Base-by-base conservation (phyloP, 352 stramenopile species). In the Phytophthora citrophthora region DNA sequence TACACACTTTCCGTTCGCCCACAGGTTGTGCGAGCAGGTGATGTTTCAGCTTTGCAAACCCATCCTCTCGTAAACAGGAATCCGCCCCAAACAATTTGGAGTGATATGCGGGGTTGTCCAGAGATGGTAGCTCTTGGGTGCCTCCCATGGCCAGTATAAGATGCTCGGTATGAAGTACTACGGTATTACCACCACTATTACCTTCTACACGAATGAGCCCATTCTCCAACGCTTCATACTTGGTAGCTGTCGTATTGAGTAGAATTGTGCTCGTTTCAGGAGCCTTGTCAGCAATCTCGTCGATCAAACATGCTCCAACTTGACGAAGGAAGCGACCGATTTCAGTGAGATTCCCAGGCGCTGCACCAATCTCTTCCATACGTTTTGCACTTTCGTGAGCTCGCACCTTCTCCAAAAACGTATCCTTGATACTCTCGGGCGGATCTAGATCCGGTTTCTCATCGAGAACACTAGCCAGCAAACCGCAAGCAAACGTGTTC, bases 401-500 rank as follows among this genome's bases (percentile, higher is more conserved):
- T 40, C 70, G 70, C 3, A 68, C 68, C 49, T 66, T 63, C 71
- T 95, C 85, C 5, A 96, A 50, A 34, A 91, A 91, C 5, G 88
- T 96, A 54, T 74, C 71, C 20, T 88, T 86, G 45, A 89, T 86
- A 27, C 61, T 87, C 57, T 95, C 89, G 2, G 81, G 81, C 5
- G 86, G 88, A 13, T 94, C 81, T 4, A 91, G 61, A 15, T 95
- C 83, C 3, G 70, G 76, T 41, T 90, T 93, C 47, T 94, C 84
- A 27, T 94, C 80, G n/a, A 95, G 57, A 6, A 94, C 72, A 57
- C 88, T 91, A 7, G 74, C 81, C 1, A 92, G 47, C 24, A 96
- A 53, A 26, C 83, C 90, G 45, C 77, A 89, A 0, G 83, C 86
- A 50, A 93, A 93, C 13, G 85, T 95, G 62, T 96, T 96, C 3